Evolutionary conservation across 768 basidiomycete species (phyloP).

Genomic region (Trametes gibbosa): DNA sequence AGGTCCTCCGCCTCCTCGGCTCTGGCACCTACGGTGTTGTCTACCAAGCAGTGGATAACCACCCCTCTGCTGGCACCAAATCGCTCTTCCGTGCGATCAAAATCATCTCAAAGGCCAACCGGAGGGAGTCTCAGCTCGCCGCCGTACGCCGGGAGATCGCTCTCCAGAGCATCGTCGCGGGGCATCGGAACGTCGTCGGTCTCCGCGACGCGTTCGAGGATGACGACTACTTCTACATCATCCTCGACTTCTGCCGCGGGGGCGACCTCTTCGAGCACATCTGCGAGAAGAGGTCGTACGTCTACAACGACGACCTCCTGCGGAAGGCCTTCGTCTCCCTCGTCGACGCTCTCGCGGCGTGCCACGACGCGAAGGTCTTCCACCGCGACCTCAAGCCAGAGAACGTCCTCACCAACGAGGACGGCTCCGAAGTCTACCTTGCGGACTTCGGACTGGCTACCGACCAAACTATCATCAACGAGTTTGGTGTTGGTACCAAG

Average conservation of each 20-base stretch:
- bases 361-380: constrained; percentile 58
- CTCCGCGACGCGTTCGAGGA: constrained; percentile 65
- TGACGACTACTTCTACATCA: constrained; percentile 62
- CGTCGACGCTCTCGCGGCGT: constrained; percentile 49
- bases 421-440: constrained; percentile 40
- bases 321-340: constrained; percentile 44
- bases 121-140: constrained; percentile 1
- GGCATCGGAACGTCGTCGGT: constrained; percentile 64
- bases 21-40: constrained; percentile 97
- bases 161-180: constrained; percentile 50
- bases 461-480: constrained; percentile 14
- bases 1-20: constrained; percentile 83
- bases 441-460: constrained; percentile 43
- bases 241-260: constrained; percentile 44
- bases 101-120: constrained; percentile 16
- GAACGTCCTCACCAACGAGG: constrained; percentile 68
- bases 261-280: constrained; percentile 50
- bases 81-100: constrained; percentile 23
- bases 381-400: constrained; percentile 99
- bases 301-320: constrained; percentile 26
- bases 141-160: constrained; percentile 64
- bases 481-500: constrained; percentile 24
- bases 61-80: neutral
- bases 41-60: constrained; percentile 70
- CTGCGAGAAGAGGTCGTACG: constrained; percentile 32